Percentiles rank a stretch among this genome's conserved stretches.
Evolutionary conservation across 305 asterid species (phyloP).

Genomic region (Fraxinus velutina): DNA sequence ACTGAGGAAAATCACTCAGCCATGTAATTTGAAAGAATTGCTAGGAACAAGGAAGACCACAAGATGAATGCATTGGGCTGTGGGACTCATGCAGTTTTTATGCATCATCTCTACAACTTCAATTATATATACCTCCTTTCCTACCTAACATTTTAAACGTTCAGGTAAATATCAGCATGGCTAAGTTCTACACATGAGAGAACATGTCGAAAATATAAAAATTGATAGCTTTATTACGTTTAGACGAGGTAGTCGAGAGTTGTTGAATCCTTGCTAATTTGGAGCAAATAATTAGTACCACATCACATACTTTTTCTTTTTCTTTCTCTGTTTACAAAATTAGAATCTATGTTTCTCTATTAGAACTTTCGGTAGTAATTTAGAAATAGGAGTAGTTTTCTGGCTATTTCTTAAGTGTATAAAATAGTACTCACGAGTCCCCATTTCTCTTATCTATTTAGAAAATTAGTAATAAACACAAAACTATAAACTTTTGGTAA

Average conservation of each 20-base stretch:
- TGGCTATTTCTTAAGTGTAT: background rate
- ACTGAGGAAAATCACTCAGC: background rate
- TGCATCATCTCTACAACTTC: background rate
- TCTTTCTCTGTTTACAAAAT: background rate
- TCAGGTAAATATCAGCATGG: background rate
- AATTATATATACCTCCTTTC: background rate
- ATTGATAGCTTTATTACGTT: background rate
- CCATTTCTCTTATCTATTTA: background rate
- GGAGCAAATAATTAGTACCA: background rate
- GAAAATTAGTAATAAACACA: background rate
- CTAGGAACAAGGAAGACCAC: background rate
- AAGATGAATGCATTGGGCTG: background rate
- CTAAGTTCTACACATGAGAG: background rate
- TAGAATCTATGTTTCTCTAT: background rate
- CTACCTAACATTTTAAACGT: background rate
- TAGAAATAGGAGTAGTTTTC: background rate
- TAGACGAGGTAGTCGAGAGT: background rate
- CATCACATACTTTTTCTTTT: background rate
- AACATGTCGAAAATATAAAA: background rate
- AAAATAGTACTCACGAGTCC: background rate
- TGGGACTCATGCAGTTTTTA: background rate
- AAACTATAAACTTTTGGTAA: background rate
- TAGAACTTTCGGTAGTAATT: background rate
- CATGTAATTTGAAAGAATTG: background rate
- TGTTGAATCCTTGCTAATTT: background rate